Conservation (phyloP, 2,329 filamentous ascomycete genomes). For the Penicillium brasilianum region DNA sequence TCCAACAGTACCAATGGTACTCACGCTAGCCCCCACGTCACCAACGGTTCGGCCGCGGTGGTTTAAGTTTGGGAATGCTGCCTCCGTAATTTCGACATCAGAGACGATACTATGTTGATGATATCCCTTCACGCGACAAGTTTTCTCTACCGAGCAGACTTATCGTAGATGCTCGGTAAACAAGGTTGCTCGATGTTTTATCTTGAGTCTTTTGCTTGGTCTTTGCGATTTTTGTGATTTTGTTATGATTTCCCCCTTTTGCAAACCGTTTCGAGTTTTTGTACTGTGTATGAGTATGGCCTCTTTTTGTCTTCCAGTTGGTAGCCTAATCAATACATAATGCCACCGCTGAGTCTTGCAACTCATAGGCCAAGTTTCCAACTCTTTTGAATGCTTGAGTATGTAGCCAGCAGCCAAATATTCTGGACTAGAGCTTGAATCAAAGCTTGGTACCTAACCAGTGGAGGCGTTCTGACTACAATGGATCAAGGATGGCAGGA, state of each 20-base stretch:
- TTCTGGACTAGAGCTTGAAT: too few species aligned
- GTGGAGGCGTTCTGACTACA: too few species aligned
- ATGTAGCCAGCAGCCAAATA: too few species aligned
- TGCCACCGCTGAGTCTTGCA: constrained; percentile 24
- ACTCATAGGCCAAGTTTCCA: neutral
- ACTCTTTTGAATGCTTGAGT: neutral
- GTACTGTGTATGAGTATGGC: constrained; percentile 26
- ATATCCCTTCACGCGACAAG: constrained; percentile 10
- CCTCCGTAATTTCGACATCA: too few species aligned
- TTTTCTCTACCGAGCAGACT: neutral
- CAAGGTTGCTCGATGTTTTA: constrained; percentile 8
- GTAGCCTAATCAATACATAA: constrained; percentile 35
- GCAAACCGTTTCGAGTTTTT: constrained; percentile 15
- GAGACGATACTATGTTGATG: neutral
- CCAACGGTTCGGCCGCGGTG: constrained; percentile 16
- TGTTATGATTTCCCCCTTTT: constrained; percentile 33
- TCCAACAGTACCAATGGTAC: constrained; percentile 16
- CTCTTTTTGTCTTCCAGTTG: constrained; percentile 14
- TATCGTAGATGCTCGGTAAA: neutral
- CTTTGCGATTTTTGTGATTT: constrained; percentile 15
- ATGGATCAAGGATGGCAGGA: too few species aligned
- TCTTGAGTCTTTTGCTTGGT: constrained; percentile 7
- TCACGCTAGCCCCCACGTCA: constrained; percentile 11
- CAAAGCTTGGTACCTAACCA: too few species aligned
- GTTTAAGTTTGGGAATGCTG: neutral